Base-by-base conservation (phyloP, 371 early-diverging fungal species). In the Capillidium heterosporum region DNA sequence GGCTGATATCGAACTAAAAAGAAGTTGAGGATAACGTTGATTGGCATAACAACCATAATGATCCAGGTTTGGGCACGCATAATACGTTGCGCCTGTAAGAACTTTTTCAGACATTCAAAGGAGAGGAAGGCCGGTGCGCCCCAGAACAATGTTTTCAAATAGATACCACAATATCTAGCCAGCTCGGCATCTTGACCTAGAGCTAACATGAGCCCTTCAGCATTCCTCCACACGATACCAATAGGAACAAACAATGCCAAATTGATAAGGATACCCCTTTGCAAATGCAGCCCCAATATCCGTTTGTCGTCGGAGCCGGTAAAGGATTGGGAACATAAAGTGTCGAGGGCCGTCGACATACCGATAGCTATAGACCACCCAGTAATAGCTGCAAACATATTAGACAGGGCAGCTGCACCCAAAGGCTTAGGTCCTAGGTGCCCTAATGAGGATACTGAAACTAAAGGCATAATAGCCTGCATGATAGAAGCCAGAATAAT, bases 301-400 rank as follows among this genome's bases (percentile, higher is more conserved):
- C 76, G 76, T 52, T 74, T 73, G 66, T 90, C 85, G 19, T 61
- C 64, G 5, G 79, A 68, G 0, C 78, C 87, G 0, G 91, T 89
- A 65, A 71, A 85, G 24, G 87, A 77, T 67, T 94, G 92, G 23
- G 85, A 81, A 60, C 90, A 89, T 47, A 94, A 70, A 2, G 91
- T 89, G 64, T 94, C 92, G 24, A 94, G 69, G 0, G 86, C 91
- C 39, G 87, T 77, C 5, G 84, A 77, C 48, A 80, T 71, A 40
- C 87, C 89, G 29, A 81, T 77, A 8, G 84, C 78, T 41, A 89
- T 66, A 11, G 84, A 82, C 74, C 80, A 84, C 26, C 88, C 89
- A 15, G 88, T 81, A 5, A 93, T 87, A 42, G 83, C 83, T 21
- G 82, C 81, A 61, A 81, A 82, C 61, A 61, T 63, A 4, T 54